These are phyloP conservation scores for Diaporthe ilicicola DNA, from an alignment of 2,329 filamentous ascomycete species.

Conservation along the genomic window DNA sequence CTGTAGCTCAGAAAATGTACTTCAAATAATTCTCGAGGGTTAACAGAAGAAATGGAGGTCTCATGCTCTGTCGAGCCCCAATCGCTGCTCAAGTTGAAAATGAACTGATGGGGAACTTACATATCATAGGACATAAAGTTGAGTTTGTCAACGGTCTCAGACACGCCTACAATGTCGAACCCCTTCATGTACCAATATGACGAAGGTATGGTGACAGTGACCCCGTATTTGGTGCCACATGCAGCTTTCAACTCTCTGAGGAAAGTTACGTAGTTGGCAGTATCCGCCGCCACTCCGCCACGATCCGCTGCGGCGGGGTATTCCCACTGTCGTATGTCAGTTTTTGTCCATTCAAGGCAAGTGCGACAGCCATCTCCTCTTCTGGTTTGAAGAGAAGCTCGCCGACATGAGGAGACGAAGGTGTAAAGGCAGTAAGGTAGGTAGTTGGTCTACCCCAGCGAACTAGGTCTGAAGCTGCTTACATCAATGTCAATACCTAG, in stretches of 20 bases:
- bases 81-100: too few species aligned
- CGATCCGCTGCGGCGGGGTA: conserved; percentile 43
- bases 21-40: too few species aligned
- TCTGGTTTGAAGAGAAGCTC: too few species aligned
- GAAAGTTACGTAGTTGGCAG: conserved; percentile 37
- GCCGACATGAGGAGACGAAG: too few species aligned
- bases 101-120: too few species aligned
- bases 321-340: conserved; percentile 34
- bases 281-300: conserved; percentile 38
- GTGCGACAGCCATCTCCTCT: too few species aligned
- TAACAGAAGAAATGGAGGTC: too few species aligned
- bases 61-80: too few species aligned
- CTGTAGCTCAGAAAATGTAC: too few species aligned
- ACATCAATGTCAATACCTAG: conserved; percentile 38
- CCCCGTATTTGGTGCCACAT: conserved; percentile 30
- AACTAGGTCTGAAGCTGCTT: neutral
- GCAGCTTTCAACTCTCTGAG: conserved; percentile 35
- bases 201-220: conserved; percentile 40
- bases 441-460: too few species aligned
- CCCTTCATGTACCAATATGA: conserved; percentile 42
- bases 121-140: conserved; percentile 15
- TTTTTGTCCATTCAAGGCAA: too few species aligned
- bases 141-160: neutral
- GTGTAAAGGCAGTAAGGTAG: too few species aligned
- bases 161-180: conserved; percentile 37